phyloP scores from a whole-genome alignment of 192 early-diverging fungal genomes.

The Dispira simplex region DNA sequence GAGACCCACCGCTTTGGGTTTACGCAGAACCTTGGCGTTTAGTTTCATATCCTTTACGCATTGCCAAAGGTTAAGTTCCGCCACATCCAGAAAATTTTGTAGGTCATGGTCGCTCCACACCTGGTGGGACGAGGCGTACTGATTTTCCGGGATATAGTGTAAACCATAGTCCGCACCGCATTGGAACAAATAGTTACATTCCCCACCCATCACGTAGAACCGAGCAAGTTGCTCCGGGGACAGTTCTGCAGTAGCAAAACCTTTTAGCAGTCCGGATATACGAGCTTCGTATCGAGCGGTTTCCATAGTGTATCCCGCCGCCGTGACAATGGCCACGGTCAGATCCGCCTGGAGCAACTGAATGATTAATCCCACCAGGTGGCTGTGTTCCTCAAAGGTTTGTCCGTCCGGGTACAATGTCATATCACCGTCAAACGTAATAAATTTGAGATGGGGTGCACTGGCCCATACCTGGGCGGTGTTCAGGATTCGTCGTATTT shows the following conservation, averaged over 20 bases:
- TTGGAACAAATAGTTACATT: conserved; percentile 84
- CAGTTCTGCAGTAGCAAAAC: conserved; percentile 35
- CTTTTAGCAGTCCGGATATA: conserved; percentile 54
- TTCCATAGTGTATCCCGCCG: conserved; percentile 70
- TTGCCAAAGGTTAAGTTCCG: conserved; percentile 43
- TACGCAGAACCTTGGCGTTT: conserved; percentile 48
- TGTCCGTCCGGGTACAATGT: conserved; percentile 82
- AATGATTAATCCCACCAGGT: conserved; percentile 50
- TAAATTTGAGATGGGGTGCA: conserved; percentile 46
- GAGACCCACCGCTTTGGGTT: conserved; percentile 62
- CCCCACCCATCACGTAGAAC: conserved; percentile 79
- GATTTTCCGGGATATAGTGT: conserved; percentile 39
- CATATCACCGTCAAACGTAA: conserved; percentile 94
- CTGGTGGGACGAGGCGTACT: conserved; percentile 23
- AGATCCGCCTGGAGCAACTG: conserved; percentile 43
- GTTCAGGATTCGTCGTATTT: conserved; percentile 79
- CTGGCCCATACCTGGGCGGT: conserved; percentile 74
- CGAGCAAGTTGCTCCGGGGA: conserved; percentile 25
- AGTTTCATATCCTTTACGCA: conserved; percentile 51
- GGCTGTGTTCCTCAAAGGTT: conserved; percentile 56
- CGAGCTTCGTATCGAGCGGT: conserved; percentile 58
- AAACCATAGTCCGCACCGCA: conserved; percentile 44
- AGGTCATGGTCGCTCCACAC: conserved; percentile 38
- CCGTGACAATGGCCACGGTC: conserved; percentile 76
- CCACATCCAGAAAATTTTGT: conserved; percentile 54